phyloP scores from a whole-genome alignment of 768 basidiomycete species.

The Suillus subaureus region DNA sequence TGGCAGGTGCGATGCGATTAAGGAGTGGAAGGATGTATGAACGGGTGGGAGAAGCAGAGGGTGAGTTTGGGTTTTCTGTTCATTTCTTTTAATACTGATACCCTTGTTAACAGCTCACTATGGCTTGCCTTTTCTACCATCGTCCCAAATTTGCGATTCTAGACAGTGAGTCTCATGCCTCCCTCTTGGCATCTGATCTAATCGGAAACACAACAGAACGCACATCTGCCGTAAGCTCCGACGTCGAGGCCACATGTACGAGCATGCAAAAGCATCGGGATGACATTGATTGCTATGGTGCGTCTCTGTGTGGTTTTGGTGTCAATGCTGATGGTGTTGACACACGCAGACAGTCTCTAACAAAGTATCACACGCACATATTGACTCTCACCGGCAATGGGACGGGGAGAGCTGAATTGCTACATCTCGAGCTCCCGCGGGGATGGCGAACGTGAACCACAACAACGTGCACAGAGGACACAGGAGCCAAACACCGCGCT shows the following conservation, averaged over 20 bases:
- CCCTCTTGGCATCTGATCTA: conserved; percentile 51
- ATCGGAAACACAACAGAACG: conserved; percentile 60
- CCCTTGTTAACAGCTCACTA: conserved; percentile 61
- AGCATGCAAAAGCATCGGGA: conserved; percentile 86
- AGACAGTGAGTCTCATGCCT: conserved; percentile 39
- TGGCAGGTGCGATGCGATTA: conserved; percentile 86
- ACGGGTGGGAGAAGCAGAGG: conserved; percentile 95
- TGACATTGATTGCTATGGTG: conserved; percentile 93
- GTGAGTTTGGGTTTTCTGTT: conserved; percentile 37
- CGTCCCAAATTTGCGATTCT: conserved; percentile 79
- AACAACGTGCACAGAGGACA: no score
- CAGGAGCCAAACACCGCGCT: no score
- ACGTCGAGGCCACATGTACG: conserved; percentile 98
- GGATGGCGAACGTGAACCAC: no score
- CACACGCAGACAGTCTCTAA: conserved; percentile 68
- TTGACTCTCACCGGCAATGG: conserved; percentile 77
- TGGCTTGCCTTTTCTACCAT: conserved; percentile 93
- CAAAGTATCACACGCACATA: conserved; percentile 88
- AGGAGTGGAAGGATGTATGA: conserved; percentile 96
- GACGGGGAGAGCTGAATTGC: conserved; percentile 62
- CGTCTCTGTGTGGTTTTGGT: conserved; percentile 14
- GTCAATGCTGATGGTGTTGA: background rate
- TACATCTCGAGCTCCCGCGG: conserved; percentile 4
- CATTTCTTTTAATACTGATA: background rate
- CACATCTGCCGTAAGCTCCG: conserved; percentile 93